Percentiles rank a stretch among this genome's conserved stretches.
Conservation (phyloP, 73 alveolate genomes). For the Strombidium stylifer region DNA sequence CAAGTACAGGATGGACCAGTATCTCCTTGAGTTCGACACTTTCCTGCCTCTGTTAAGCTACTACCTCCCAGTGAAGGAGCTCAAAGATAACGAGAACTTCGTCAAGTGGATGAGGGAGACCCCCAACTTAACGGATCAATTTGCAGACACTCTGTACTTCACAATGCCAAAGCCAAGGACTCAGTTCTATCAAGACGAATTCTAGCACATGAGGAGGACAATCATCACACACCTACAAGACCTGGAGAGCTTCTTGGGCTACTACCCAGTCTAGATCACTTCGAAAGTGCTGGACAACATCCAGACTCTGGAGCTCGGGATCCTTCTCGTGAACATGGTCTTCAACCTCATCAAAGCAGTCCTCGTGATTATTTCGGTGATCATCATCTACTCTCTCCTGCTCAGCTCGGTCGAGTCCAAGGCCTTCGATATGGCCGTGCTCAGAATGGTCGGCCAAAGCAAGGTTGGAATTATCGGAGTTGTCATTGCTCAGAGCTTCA, state of each 20-base stretch:
- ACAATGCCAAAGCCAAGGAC: too few relatives aligned
- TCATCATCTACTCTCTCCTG: constrained; percentile 47
- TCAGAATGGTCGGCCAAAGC: constrained; percentile 57
- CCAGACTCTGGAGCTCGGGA: too few relatives aligned
- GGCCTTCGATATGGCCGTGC: constrained; percentile 50
- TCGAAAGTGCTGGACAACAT: too few relatives aligned
- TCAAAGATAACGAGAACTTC: constrained; percentile 42
- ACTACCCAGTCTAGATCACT: too few relatives aligned
- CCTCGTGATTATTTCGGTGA: constrained; percentile 47
- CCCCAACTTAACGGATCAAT: constrained; percentile 30
- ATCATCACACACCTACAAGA: too few relatives aligned
- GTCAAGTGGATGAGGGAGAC: constrained; percentile 2
- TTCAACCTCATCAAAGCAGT: constrained; percentile 48
- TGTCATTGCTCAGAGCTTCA: constrained; percentile 27
- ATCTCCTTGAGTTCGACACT: neutral
- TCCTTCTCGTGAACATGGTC: constrained; percentile 49
- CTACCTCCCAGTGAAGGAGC: constrained; percentile 28
- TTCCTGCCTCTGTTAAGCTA: constrained; percentile 17
- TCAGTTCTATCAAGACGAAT: too few relatives aligned
- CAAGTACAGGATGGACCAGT: too few relatives aligned
- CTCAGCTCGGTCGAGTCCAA: constrained; percentile 58
- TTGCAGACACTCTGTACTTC: too few relatives aligned
- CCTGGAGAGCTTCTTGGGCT: too few relatives aligned
- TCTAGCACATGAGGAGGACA: too few relatives aligned
- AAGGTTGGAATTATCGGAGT: constrained; percentile 38